Evolutionary conservation across 345 rosid genomes (phyloP).

Genomic region (Anacardium occidentale): DNA sequence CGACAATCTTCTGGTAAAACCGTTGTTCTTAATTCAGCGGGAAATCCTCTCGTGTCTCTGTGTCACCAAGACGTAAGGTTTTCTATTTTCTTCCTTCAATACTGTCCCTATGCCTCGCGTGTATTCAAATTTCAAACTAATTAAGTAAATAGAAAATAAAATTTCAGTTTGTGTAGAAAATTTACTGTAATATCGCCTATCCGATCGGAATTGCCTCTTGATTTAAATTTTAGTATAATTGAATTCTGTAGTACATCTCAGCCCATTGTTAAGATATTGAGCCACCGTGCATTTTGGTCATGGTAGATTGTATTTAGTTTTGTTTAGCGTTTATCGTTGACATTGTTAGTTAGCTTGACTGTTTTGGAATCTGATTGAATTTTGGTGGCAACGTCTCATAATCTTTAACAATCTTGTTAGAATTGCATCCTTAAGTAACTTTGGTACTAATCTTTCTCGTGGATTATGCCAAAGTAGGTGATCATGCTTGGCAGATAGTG

Average conservation of each 20-base stretch:
- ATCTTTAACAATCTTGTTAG: neutral
- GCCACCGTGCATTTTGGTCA: no score
- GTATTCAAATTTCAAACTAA: no score
- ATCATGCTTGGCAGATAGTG: neutral
- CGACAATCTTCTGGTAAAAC: slow-evolving; percentile 28
- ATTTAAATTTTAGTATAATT: no score
- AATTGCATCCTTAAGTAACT: neutral
- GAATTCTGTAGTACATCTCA: no score
- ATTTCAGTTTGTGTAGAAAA: no score
- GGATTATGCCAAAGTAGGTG: neutral
- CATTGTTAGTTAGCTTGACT: neutral
- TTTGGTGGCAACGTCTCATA: neutral
- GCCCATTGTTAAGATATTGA: no score
- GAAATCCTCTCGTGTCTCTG: slow-evolving; percentile 50
- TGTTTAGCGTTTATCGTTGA: neutral
- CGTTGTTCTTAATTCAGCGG: slow-evolving; percentile 46
- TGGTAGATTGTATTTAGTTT: no score
- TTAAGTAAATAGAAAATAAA: no score
- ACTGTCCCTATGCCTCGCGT: no score
- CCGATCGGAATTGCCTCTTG: no score
- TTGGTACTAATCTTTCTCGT: neutral
- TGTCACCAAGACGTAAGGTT: slow-evolving; percentile 47
- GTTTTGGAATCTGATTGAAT: neutral
- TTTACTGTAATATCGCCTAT: no score
- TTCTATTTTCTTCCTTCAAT: neutral